These are phyloP conservation scores for Aspergillus caelatus DNA, from an alignment of 2,329 filamentous ascomycete genomes.

Conservation along the genomic window DNA sequence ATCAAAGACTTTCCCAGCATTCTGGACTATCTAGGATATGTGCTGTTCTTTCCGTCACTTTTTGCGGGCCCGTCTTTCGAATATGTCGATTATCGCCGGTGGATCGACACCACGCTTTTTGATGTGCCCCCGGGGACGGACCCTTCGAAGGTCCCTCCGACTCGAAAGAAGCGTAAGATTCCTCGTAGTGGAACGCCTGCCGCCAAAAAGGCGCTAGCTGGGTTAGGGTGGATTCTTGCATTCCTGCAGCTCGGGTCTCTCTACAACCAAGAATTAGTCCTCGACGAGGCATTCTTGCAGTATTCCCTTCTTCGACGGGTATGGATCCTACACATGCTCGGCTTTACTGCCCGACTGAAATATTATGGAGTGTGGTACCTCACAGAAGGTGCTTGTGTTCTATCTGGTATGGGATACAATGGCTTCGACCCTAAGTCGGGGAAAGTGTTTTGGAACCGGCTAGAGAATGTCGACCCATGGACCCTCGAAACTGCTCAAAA, in stretches of 20 bases:
- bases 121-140: slow-evolving; percentile 80
- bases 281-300: slow-evolving; percentile 66
- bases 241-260: slow-evolving; percentile 73
- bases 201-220: slow-evolving; percentile 70
- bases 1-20: slow-evolving; percentile 73
- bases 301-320: slow-evolving; percentile 73
- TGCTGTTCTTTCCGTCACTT: slow-evolving; percentile 91
- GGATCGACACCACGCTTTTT: slow-evolving; percentile 95
- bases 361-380: slow-evolving; percentile 97
- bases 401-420: slow-evolving; percentile 91
- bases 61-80: slow-evolving; percentile 93
- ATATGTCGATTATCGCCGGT: slow-evolving; percentile 86
- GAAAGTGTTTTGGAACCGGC: slow-evolving; percentile 83
- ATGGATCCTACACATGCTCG: slow-evolving; percentile 81
- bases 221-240: slow-evolving; percentile 75
- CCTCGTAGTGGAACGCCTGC: slow-evolving; percentile 88
- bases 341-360: slow-evolving; percentile 79
- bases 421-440: slow-evolving; percentile 84
- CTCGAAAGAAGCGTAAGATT: slow-evolving; percentile 87
- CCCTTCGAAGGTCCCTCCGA: slow-evolving; percentile 80
- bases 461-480: slow-evolving; percentile 87
- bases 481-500: slow-evolving; percentile 90
- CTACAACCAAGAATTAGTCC: slow-evolving; percentile 67
- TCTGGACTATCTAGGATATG: slow-evolving; percentile 84
- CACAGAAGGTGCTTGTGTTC: slow-evolving; percentile 91